Conservation (phyloP, 345 rosid genomes). For the Hevea brasiliensis region DNA sequence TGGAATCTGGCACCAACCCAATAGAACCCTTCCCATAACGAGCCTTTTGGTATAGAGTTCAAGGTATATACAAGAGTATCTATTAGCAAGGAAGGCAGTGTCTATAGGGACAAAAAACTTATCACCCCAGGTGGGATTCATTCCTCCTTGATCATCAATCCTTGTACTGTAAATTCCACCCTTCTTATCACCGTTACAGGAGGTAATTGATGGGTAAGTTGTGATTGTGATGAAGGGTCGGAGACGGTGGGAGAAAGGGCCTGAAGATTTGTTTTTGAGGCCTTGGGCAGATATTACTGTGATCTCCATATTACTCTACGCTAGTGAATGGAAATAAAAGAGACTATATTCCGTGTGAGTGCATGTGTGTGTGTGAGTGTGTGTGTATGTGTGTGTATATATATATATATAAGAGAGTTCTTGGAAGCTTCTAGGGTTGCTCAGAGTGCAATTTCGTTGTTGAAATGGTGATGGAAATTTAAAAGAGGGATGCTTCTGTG, state of each 20-base stretch:
- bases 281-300: constrained; percentile 46
- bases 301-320: constrained; percentile 33
- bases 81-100: constrained; percentile 29
- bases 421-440: not conserved
- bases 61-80: constrained; percentile 27
- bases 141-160: constrained; percentile 41
- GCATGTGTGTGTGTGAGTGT: too few species aligned
- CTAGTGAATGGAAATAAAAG: too few species aligned
- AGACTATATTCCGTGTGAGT: too few species aligned
- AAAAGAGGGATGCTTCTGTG: constrained; percentile 9
- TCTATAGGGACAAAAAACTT: constrained; percentile 39
- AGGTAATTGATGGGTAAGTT: constrained; percentile 13
- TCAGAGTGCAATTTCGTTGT: constrained; percentile 9
- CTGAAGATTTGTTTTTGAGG: constrained; percentile 30
- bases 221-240: constrained; percentile 40
- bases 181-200: not conserved
- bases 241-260: constrained; percentile 26
- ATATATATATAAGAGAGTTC: not conserved
- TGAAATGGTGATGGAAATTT: too few species aligned
- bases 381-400: not conserved
- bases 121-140: constrained; percentile 52
- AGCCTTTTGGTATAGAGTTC: constrained; percentile 38
- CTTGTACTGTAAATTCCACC: constrained; percentile 21
- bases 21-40: constrained; percentile 28
- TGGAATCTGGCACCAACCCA: constrained; percentile 59